Evolutionary conservation across 2,329 filamentous ascomycete species (phyloP).

Genomic region (Alternaria brassicae): DNA sequence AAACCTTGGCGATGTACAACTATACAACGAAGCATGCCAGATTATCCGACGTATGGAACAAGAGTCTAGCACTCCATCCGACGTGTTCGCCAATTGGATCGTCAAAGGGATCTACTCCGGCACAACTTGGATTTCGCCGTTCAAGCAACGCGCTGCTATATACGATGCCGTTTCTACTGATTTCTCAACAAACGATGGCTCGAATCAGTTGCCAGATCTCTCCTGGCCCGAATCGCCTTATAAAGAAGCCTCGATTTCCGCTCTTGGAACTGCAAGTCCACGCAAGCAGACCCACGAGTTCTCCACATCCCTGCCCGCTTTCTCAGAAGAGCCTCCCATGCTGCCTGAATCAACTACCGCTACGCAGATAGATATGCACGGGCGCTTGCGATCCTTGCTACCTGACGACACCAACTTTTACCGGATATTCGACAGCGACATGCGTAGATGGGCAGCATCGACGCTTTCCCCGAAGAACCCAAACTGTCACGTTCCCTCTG

Average conservation of each 20-base stretch:
- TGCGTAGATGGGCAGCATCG: slow-evolving; percentile 32
- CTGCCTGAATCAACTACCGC: background rate
- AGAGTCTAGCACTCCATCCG: slow-evolving; percentile 27
- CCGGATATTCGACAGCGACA: slow-evolving; percentile 27
- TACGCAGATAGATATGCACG: slow-evolving; percentile 8
- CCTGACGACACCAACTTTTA: slow-evolving; percentile 29
- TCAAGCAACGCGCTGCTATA: slow-evolving; percentile 22
- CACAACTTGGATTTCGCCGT: slow-evolving; percentile 19
- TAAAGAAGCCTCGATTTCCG: background rate
- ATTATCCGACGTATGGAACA: slow-evolving; percentile 33
- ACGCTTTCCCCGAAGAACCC: slow-evolving; percentile 35
- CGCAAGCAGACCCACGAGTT: background rate
- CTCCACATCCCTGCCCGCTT: background rate
- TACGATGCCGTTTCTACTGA: background rate
- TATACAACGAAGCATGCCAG: slow-evolving; percentile 31
- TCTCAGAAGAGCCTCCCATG: background rate
- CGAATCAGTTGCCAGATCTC: background rate
- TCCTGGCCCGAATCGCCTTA: background rate
- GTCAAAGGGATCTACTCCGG: slow-evolving; percentile 28
- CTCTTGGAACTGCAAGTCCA: background rate
- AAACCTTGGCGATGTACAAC: slow-evolving; percentile 15
- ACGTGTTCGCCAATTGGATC: slow-evolving; percentile 34
- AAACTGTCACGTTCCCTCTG: slow-evolving; percentile 32
- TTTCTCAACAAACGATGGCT: background rate
- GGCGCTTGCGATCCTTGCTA: slow-evolving; percentile 11